Base-by-base conservation (phyloP, 2,329 filamentous ascomycete genomes). In the Xylariales sp. region DNA sequence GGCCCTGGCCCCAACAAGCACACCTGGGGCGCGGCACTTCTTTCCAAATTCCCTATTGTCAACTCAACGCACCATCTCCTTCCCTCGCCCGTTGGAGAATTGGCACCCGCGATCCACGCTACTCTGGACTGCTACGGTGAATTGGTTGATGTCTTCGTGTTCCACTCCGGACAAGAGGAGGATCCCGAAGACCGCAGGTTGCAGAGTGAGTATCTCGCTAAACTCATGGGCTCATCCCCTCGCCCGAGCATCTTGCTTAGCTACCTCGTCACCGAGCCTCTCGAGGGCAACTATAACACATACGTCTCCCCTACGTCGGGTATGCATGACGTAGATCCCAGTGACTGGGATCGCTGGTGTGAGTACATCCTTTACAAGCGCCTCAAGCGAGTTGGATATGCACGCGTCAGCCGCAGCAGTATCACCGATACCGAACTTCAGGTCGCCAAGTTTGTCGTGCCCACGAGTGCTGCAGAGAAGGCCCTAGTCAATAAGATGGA, bases 341-440 rank as follows among this genome's bases (percentile, higher is more conserved):
- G 73, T 4, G 93, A 98, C 60, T 95, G 89, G 89, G 93, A 98
- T 61, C 74, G 93, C 39, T 98, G 93, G 93, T 98, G 93, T 69
- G 91, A 98, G 69, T 98, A 98, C 63, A 96, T 98, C 48, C 69
- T 98, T 18, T 98, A 88, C 73, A 96, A 96, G 71, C 82, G 82
- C 11, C 66, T 98, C 45, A 83, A 82, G 63, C 77, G 91, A 44
- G 83, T 85, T 0, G 91, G 88, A 2, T 98, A 98, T 59, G 93
- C 93, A 4, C 74, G 93, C 38, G 83, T 98, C 37, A 91, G 85
- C 53, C 76, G 93, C 51, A 82, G 83, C 51, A 94, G 88, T 2
- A 97, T 98, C 51, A 98, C 93, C 11, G 93, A 98, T 59, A 98
- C 93, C 3, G 93, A 98, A 66, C 72, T 98, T 39, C 93, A 98